Conservation (phyloP, 495 filamentous ascomycete species). For the Mytilinidion resinicola region DNA sequence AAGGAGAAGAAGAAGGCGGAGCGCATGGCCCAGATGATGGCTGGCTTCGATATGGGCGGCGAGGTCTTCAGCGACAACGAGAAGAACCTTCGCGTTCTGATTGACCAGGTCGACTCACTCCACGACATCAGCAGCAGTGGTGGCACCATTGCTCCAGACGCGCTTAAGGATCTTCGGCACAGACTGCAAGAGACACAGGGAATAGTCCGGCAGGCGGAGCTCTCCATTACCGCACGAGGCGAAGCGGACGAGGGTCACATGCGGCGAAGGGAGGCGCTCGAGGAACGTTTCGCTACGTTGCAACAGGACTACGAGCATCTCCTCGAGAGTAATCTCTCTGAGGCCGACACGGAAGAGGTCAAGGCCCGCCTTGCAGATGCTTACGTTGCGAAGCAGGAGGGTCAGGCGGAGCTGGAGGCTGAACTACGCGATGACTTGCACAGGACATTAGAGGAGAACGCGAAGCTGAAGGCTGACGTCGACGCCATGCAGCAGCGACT, state of each 20-base stretch:
- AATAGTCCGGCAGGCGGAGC: slow-evolving; percentile 86
- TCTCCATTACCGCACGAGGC: slow-evolving; percentile 63
- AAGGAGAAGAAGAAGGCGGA: slow-evolving; percentile 98
- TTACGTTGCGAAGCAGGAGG: slow-evolving; percentile 65
- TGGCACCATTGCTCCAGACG: slow-evolving; percentile 73
- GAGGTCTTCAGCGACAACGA: slow-evolving; percentile 91
- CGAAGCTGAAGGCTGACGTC: slow-evolving; percentile 62
- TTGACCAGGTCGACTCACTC: slow-evolving; percentile 72
- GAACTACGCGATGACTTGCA: slow-evolving; percentile 67
- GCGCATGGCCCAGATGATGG: slow-evolving; percentile 99
- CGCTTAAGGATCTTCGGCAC: slow-evolving; percentile 65
- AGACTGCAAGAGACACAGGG: slow-evolving; percentile 83
- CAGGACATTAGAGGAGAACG: slow-evolving; percentile 69
- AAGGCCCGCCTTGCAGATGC: slow-evolving; percentile 70
- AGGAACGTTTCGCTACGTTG: slow-evolving; percentile 62
- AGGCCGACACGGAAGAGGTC: slow-evolving; percentile 75
- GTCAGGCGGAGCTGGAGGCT: slow-evolving; percentile 59
- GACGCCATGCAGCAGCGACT: slow-evolving; percentile 69
- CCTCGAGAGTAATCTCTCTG: slow-evolving; percentile 70
- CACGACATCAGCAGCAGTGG: slow-evolving; percentile 69
- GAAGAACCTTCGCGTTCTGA: slow-evolving; percentile 68
- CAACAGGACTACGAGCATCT: slow-evolving; percentile 77
- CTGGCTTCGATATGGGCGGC: slow-evolving; percentile 85
- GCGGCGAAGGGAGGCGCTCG: slow-evolving; percentile 63
- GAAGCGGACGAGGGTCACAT: slow-evolving; percentile 56